A percentile compares a stretch with the other conserved stretches of the same genome.
Evolutionary conservation across 129 eudicot species (phyloP).

Genomic region (Lactuca sativa): DNA sequence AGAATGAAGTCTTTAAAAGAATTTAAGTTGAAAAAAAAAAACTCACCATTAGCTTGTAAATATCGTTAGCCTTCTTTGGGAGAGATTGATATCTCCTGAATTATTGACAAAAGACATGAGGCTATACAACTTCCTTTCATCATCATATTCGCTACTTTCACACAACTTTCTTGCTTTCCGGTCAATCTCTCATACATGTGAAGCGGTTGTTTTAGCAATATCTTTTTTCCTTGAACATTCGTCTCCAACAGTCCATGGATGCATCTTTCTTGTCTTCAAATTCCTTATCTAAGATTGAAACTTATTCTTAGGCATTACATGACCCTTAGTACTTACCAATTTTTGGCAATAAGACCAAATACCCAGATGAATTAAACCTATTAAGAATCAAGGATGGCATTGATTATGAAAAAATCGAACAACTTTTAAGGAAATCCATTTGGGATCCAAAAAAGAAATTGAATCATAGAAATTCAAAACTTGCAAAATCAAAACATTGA

Average conservation of each 20-base stretch:
- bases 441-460: too few species aligned
- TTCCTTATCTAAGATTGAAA: constrained; percentile 41
- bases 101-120: constrained; percentile 60
- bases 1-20: too few species aligned
- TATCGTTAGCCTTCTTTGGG: constrained; percentile 68
- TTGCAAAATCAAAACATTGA: too few species aligned
- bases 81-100: constrained; percentile 73
- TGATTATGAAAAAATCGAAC: too few species aligned
- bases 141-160: constrained; percentile 39
- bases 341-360: too few species aligned
- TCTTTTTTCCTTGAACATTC: constrained; percentile 19
- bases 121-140: constrained; percentile 29
- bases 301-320: too few species aligned
- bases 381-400: too few species aligned
- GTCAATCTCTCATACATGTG: constrained; percentile 71
- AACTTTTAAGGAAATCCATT: too few species aligned
- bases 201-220: constrained; percentile 77
- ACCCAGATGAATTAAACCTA: too few species aligned
- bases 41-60: constrained; percentile 77
- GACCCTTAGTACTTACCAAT: too few species aligned
- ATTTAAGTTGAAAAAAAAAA: background rate
- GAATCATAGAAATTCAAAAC: too few species aligned
- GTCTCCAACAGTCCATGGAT: constrained; percentile 29
- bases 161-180: constrained; percentile 59
- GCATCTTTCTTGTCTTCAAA: background rate